Base-by-base conservation (phyloP, 1,284 basidiomycete genomes). In the Puccinia novopanici region DNA sequence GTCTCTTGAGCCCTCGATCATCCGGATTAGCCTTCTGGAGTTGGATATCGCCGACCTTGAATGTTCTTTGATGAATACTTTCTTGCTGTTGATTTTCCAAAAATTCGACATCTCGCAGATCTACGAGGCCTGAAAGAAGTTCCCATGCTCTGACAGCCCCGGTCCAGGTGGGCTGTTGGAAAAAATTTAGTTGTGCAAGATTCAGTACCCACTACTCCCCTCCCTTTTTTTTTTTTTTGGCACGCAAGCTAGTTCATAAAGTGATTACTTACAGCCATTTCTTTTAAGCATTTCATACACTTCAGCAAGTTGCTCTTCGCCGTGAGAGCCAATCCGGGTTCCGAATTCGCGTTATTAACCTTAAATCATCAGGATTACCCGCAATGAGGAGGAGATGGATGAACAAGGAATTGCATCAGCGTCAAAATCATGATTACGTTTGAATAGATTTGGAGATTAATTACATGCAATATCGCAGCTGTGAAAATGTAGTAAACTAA, bases 401-500 rank as follows among this genome's bases (percentile, higher is more conserved):
- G 2, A 67, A 67, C 0, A 15, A 5, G 65, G 27, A 52, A 0
- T 48, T 70, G 3, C 4, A 17, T 50, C 6, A 70, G 67, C 45
- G 27, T 40, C 22, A 6, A 34, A 12, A n/a, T 63, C 37, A 63
- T 63, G 13, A 17, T 19, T 10, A 63, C 19, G 40, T 63, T 10
- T 54, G 61, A 67, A 37, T 9, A 67, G 19, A 71, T 0, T 27
- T 34, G 22, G 19, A 63, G 34, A 50, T 15, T 15, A 76, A 42
- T 76, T 40, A 76, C 89, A 84, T 93, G 92, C 90, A 93, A 93
- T 82, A 94, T 90, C 81, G 90, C 90, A 27, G 92, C 92, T 10
- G 90, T 91, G 87, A 94, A 94, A 34, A 93, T 87, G 83, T 93
- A 93, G 84, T 93, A 94, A 82, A 89, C 91, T 67, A 93, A 86